Conservation (phyloP, 192 early-diverging fungal genomes). For the Backusella parvicylindrica region DNA sequence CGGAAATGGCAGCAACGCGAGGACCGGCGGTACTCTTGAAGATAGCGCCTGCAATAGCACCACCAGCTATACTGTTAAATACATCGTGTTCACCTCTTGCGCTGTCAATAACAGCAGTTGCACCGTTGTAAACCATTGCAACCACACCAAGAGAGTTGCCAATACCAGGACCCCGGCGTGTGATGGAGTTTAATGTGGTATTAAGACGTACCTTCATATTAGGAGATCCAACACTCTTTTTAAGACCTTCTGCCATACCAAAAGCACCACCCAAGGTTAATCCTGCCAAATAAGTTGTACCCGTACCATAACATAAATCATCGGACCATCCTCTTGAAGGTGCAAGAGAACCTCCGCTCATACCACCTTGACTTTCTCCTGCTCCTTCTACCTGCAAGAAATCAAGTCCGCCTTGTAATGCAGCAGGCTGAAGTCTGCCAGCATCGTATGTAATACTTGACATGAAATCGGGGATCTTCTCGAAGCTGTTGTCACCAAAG, state of each 20-base stretch:
- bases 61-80: constrained; percentile 66
- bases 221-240: constrained; percentile 45
- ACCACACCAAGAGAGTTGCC: constrained; percentile 80
- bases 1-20: constrained; percentile 23
- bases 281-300: constrained; percentile 73
- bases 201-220: constrained; percentile 79
- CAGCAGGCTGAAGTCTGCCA: constrained; percentile 44
- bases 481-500: constrained; percentile 25
- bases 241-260: constrained; percentile 76
- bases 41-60: constrained; percentile 69
- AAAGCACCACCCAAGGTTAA: constrained; percentile 68
- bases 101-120: constrained; percentile 62
- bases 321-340: constrained; percentile 77
- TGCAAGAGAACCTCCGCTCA: constrained; percentile 43
- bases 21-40: constrained; percentile 74
- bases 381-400: constrained; percentile 48
- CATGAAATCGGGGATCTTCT: constrained; percentile 51
- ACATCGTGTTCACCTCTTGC: constrained; percentile 62
- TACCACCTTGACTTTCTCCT: constrained; percentile 19
- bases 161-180: constrained; percentile 79
- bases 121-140: constrained; percentile 80
- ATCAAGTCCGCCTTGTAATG: constrained; percentile 55
- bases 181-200: constrained; percentile 78
- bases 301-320: constrained; percentile 83
- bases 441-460: constrained; percentile 41